These are phyloP conservation scores for Aspergillus tubingensis DNA, from an alignment of 2,329 filamentous ascomycete species.

Conservation along the genomic window DNA sequence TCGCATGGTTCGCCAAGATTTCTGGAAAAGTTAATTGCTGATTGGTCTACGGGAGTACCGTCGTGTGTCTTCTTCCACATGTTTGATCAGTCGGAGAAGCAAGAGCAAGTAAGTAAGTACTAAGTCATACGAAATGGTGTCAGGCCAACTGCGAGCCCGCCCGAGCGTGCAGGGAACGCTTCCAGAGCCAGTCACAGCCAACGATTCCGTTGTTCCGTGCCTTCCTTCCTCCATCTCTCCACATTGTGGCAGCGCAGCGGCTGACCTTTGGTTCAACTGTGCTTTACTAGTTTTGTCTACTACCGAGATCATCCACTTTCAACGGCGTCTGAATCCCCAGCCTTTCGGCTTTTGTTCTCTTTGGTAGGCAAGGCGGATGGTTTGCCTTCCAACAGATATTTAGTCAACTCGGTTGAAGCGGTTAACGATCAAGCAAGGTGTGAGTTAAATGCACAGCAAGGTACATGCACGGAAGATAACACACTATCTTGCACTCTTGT, in stretches of 20 bases:
- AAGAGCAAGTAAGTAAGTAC: background rate
- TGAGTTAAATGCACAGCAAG: background rate
- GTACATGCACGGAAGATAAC: background rate
- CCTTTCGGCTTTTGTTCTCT: background rate
- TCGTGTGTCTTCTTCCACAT: too few species aligned
- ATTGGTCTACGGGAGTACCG: background rate
- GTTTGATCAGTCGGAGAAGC: too few species aligned
- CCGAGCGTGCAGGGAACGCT: background rate
- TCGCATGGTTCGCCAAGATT: background rate
- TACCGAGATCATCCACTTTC: background rate
- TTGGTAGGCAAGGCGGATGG: too few species aligned
- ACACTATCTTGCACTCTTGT: background rate
- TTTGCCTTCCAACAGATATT: background rate
- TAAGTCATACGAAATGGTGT: background rate
- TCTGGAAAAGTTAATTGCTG: conserved; percentile 11
- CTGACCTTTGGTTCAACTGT: background rate
- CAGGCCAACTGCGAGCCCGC: background rate
- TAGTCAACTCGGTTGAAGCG: background rate
- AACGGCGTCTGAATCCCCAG: background rate
- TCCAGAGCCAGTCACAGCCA: background rate
- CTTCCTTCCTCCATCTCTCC: conserved; percentile 1
- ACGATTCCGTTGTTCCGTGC: background rate
- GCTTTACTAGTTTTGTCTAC: background rate
- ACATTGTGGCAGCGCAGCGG: conserved; percentile 7
- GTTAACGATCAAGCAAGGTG: background rate